phyloP scores from a whole-genome alignment of 768 basidiomycete genomes.

The Sistotremastrum suecicum region DNA sequence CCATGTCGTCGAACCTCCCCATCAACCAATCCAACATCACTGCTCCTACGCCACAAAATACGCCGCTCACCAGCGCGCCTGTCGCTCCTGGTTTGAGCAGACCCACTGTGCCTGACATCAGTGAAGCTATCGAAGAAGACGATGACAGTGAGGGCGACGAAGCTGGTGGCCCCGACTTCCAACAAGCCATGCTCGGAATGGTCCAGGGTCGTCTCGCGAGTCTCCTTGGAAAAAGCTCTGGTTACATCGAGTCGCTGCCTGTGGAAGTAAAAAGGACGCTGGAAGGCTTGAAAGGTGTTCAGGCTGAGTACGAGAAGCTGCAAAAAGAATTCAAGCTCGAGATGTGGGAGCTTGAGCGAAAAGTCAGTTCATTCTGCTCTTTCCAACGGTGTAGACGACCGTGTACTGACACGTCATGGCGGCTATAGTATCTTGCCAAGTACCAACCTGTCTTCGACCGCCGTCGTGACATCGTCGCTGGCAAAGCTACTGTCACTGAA shows the following conservation, averaged over 20 bases:
- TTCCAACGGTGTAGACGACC: too few relatives aligned
- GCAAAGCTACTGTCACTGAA: constrained; percentile 45
- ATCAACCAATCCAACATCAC: constrained; percentile 46
- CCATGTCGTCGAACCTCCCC: constrained; percentile 59
- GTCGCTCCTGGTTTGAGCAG: constrained; percentile 69
- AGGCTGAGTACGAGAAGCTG: constrained; percentile 70
- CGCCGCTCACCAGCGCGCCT: constrained; percentile 71
- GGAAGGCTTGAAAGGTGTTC: constrained; percentile 88
- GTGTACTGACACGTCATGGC: not conserved
- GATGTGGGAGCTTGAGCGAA: too few relatives aligned
- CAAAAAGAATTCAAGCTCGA: constrained; percentile 20
- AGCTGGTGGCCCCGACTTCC: constrained; percentile 22
- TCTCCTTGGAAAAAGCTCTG: constrained; percentile 83
- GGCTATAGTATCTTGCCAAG: constrained; percentile 22
- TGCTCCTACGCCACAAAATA: constrained; percentile 93
- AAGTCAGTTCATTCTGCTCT: too few relatives aligned
- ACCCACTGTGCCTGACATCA: constrained; percentile 79
- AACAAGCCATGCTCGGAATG: constrained; percentile 65
- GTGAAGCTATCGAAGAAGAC: constrained; percentile 64
- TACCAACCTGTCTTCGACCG: constrained; percentile 72
- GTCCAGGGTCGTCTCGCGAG: constrained; percentile 79
- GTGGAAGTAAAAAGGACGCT: constrained; percentile 68
- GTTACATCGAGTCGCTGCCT: constrained; percentile 86
- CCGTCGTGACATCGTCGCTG: constrained; percentile 71
- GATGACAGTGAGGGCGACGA: constrained; percentile 35